Evolutionary conservation across 129 eudicot species (phyloP), one percentile per base, ranked within the genome.

Genomic region (Centella asiatica): DNA sequence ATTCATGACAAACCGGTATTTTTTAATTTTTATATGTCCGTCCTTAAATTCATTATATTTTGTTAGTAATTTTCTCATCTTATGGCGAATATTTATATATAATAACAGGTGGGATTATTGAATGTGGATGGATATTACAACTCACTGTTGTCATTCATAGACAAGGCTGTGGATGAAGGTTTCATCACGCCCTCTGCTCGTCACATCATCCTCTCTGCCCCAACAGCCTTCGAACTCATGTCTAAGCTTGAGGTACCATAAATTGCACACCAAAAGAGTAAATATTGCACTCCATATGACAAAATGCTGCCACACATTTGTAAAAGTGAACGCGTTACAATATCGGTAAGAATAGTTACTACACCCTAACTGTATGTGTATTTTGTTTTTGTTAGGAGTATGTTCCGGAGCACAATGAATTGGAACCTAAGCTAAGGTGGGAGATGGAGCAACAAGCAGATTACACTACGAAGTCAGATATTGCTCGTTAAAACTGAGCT

Each of bases 161-260:
- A 90, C 73, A 86, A 83, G 50, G 89, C 95, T 18, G 95, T 90
- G 54, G 97, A 90, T 5, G 97, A 90, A 72, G 97, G 95, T 33
- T 90, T 90, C 74, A 56, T 90, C 57, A 57, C 94, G 31, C 87
- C 83, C 18, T 47, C 80, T 64, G 97, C 95, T 73, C 93, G 95
- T 70, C 77, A 67, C 64, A 90, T 90, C 22, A 86, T 90, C 45
- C 88, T 90, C 10, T 86, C 95, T 56, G 87, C 97, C 77, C 95
- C 64, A 72, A 86, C 95, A 64, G 95, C 97, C 60, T 83, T 77
- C 10, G 95, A 90, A 70, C 97, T 90, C 55, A 76, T 90, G 85
- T 75, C 81, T 57, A 90, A 90, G 67, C 95, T 90, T 67, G 97
- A 90, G 97, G 97, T 86, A 78, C 54, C 13, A 15, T 5, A 0